Base-by-base conservation (phyloP, 768 basidiomycete genomes). In the Trametes elegans region DNA sequence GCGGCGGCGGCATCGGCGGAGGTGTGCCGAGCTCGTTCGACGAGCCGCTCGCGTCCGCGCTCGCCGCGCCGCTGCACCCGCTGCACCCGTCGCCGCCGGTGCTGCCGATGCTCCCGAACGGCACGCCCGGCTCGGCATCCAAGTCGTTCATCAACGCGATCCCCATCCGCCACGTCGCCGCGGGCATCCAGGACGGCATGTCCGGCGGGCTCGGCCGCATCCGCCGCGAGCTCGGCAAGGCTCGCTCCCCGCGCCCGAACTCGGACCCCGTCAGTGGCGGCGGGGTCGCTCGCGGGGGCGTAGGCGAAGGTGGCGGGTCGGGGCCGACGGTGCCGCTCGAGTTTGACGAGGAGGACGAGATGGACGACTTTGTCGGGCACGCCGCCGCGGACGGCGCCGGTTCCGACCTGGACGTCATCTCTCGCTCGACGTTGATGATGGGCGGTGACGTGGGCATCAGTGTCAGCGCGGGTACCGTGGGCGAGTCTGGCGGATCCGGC, bases 41-140 rank as follows among this genome's bases (percentile, higher is more conserved):
- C 65, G 89, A 87, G 61, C 88, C 90, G 0, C 75, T 93, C 23
- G 84, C 87, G 1, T 84, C 79, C 0, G 91, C 93, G 0, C 80
- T 95, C 54, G 69, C 81, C 0, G 82, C 79, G 1, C 80, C 79
- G 9, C 74, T 93, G 28, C 82, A 81, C 31, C 74, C 80, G 50
- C 68, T 76, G 21, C 58, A 64, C 38, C 64, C 72, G 18, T 69
- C 52, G 2, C 67, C 70, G 28, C 73, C 75, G 0, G 77, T 82
- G 28, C 76, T 93, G 1, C 93, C 93, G 0, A 90, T 90, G 82
- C 76, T 87, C 32, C 92, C 91, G 0, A 94, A 94, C 60, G 90
- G 90, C 16, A 65, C 67, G 1, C 66, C 69, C 5, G 72, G 74
- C 3, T 71, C 73, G 47, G 71, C 73, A 3, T 74, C 78, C 51